phyloP scores from a whole-genome alignment of 495 filamentous ascomycete species.

The Aeminium ludgeri region DNA sequence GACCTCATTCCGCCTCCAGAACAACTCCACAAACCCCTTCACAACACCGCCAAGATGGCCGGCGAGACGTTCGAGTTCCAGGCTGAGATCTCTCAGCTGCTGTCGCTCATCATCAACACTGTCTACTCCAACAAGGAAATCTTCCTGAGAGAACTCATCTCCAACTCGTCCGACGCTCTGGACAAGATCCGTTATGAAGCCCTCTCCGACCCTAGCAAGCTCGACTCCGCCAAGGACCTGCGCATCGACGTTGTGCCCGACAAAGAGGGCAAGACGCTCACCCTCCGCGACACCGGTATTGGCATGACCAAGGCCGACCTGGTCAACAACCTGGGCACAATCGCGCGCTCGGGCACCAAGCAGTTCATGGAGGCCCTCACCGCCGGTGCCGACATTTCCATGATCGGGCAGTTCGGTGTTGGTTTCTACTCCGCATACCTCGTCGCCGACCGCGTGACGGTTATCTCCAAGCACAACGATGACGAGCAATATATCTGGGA shows the following conservation, averaged over 20 bases:
- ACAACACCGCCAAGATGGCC: constrained; percentile 47
- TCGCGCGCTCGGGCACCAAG: constrained; percentile 97
- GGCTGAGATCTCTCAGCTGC: constrained; percentile 99
- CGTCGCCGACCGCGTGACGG: constrained; percentile 88
- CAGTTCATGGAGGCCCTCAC: constrained; percentile 99
- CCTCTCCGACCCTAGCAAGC: constrained; percentile 89
- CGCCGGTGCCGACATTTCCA: constrained; percentile 97
- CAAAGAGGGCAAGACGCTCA: constrained; percentile 92
- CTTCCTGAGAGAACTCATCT: constrained; percentile 93
- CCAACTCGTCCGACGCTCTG: constrained; percentile 93
- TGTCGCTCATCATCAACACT: constrained; percentile 98
- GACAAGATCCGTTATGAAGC: constrained; percentile 99
- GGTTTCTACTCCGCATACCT: constrained; percentile 99
- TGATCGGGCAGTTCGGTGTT: constrained; percentile 99
- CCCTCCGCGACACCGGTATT: constrained; percentile 93
- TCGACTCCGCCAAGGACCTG: constrained; percentile 91
- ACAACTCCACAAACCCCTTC: background rate
- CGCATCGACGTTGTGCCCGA: constrained; percentile 96
- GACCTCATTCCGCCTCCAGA: background rate
- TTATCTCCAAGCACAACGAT: constrained; percentile 96
- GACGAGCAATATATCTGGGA: constrained; percentile 99
- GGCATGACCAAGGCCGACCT: constrained; percentile 97
- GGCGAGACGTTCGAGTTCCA: constrained; percentile 96
- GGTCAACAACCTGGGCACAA: constrained; percentile 99
- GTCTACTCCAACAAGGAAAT: constrained; percentile 99